Percentiles rank a stretch among this genome's conserved stretches.
Evolutionary conservation across 1,284 basidiomycete species (phyloP).

Genomic region (Sporisorium scitamineum): DNA sequence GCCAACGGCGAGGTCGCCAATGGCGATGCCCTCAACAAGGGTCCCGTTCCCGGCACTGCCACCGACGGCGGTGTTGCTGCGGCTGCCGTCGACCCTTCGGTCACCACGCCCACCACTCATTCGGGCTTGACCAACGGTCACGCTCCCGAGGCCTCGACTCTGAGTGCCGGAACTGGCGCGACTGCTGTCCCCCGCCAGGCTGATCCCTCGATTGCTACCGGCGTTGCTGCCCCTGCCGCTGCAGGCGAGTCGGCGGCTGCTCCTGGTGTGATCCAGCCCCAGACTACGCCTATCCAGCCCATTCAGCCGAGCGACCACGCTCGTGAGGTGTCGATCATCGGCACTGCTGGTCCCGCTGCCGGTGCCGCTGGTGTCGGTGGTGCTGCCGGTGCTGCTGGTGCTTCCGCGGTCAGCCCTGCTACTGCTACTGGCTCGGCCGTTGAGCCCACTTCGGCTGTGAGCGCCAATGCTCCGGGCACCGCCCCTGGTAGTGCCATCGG

Average conservation of each 20-base stretch:
- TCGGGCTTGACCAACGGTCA: slow-evolving; percentile 23
- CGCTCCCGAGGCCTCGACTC: slow-evolving; percentile 23
- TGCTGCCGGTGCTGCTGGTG: slow-evolving; percentile 8
- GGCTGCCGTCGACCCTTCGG: slow-evolving; percentile 31
- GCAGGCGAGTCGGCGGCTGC: slow-evolving; percentile 11
- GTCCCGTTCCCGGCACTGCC: slow-evolving; percentile 15
- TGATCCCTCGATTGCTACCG: slow-evolving; percentile 36
- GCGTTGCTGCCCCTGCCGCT: slow-evolving; percentile 14
- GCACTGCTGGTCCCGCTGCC: slow-evolving; percentile 37
- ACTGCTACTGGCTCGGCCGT: slow-evolving; percentile 7
- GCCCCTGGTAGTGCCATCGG: slow-evolving; percentile 22
- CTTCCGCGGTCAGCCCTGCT: slow-evolving; percentile 14
- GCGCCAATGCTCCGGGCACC: slow-evolving; percentile 8
- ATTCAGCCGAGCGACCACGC: slow-evolving; percentile 33
- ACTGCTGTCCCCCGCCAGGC: slow-evolving; percentile 21
- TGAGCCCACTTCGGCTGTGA: slow-evolving; percentile 20
- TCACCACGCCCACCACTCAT: slow-evolving; percentile 27
- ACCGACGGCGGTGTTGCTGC: slow-evolving; percentile 35
- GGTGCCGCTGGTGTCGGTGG: slow-evolving; percentile 20
- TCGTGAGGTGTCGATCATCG: slow-evolving; percentile 27
- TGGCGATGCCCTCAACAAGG: slow-evolving; percentile 14
- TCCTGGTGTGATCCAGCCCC: slow-evolving; percentile 34
- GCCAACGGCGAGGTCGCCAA: slow-evolving; percentile 13
- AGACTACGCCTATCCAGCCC: slow-evolving; percentile 29
- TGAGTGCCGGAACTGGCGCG: slow-evolving; percentile 42